Percentiles rank a stretch among this genome's conserved stretches.
phyloP scores from a whole-genome alignment of 495 filamentous ascomycete species.

The Opeltia flavorubescens region DNA sequence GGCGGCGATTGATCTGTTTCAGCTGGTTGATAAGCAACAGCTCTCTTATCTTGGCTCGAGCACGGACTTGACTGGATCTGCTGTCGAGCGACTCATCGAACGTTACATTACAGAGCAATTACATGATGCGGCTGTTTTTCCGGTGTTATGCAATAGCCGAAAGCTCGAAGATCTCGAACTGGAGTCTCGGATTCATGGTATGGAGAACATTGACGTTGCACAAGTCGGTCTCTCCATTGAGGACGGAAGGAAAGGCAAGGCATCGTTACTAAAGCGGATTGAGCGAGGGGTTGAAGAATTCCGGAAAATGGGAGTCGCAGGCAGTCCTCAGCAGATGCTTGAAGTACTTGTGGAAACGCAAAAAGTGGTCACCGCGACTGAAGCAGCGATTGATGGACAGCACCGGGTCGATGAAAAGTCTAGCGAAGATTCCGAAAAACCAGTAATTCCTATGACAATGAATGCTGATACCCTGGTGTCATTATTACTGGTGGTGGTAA shows the following conservation, averaged over 20 bases:
- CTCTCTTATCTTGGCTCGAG: slow-evolving; percentile 81
- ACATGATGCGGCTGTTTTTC: slow-evolving; percentile 74
- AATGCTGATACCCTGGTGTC: slow-evolving; percentile 96
- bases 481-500: slow-evolving; percentile 80
- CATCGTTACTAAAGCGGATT: slow-evolving; percentile 56
- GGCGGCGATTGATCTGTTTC: slow-evolving; percentile 87
- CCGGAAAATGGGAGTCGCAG: slow-evolving; percentile 68
- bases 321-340: slow-evolving; percentile 90
- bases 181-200: slow-evolving; percentile 77
- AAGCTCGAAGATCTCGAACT: slow-evolving; percentile 78
- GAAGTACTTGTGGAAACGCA: slow-evolving; percentile 75
- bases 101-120: slow-evolving; percentile 90
- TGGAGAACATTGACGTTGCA: slow-evolving; percentile 85
- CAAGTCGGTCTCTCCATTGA: slow-evolving; percentile 82
- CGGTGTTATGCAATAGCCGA: slow-evolving; percentile 63
- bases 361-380: slow-evolving; percentile 56
- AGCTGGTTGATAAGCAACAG: slow-evolving; percentile 89
- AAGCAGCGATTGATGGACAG: slow-evolving; percentile 2
- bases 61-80: slow-evolving; percentile 82
- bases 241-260: slow-evolving; percentile 53
- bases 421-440: slow-evolving; percentile 40
- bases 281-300: slow-evolving; percentile 76
- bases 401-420: slow-evolving; percentile 19
- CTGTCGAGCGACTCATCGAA: slow-evolving; percentile 89
- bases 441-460: slow-evolving; percentile 53